phyloP scores from a whole-genome alignment of 2,329 filamentous ascomycete species.

The Alternaria alternata region DNA sequence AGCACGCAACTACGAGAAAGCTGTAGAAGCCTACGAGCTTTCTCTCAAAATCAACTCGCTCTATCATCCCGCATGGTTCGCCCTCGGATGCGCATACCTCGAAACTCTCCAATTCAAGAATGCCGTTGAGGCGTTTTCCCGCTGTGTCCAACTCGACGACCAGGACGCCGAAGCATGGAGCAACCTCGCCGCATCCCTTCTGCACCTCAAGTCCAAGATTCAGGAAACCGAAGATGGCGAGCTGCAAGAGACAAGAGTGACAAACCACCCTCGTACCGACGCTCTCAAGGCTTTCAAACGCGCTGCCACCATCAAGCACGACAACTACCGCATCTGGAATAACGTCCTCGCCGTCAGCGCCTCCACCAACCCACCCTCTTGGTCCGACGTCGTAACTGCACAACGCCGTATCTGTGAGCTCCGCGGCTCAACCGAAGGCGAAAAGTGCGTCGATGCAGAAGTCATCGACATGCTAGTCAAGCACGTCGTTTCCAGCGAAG shows the following conservation, averaged over 20 bases:
- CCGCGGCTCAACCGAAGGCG: conserved; percentile 70
- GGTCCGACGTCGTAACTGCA: conserved; percentile 77
- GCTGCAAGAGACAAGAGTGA: conserved; percentile 49
- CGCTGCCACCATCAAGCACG: conserved; percentile 81
- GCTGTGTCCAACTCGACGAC: conserved; percentile 85
- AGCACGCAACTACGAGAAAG: conserved; percentile 70
- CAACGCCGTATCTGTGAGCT: conserved; percentile 79
- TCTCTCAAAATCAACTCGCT: conserved; percentile 82
- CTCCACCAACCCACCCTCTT: conserved; percentile 76
- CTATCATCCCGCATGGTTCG: conserved; percentile 86
- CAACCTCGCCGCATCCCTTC: conserved; percentile 86
- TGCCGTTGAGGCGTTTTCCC: conserved; percentile 82
- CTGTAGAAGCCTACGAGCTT: conserved; percentile 78
- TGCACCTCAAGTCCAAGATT: conserved; percentile 67
- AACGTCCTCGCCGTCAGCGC: conserved; percentile 90
- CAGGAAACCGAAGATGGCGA: conserved; percentile 47
- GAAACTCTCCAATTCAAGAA: conserved; percentile 78
- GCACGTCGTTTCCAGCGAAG: conserved; percentile 65
- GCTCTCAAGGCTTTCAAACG: conserved; percentile 86
- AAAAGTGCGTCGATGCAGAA: conserved; percentile 78
- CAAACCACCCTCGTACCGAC: conserved; percentile 67
- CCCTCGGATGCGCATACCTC: conserved; percentile 86
- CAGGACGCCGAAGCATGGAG: conserved; percentile 93
- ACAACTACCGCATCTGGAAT: conserved; percentile 94
- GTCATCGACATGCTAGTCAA: conserved; percentile 76